phyloP scores from a whole-genome alignment of 805 yeast genomes.

The Candida hispaniensis region DNA sequence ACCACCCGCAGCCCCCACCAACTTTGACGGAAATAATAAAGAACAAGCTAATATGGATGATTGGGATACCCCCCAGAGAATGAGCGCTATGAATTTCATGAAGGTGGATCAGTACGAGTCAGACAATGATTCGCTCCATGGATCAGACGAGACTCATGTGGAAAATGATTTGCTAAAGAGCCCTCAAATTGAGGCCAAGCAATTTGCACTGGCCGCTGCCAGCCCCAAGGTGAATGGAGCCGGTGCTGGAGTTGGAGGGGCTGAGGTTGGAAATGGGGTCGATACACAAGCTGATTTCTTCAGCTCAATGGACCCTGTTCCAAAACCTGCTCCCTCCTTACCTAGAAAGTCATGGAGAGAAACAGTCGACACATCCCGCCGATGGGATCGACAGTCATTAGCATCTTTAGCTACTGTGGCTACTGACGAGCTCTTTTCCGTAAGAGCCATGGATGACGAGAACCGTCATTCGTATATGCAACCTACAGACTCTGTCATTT shows the following conservation, averaged over 20 bases:
- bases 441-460: conserved; percentile 51
- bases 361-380: conserved; percentile 28
- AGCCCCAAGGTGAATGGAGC: conserved; percentile 14
- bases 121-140: conserved; percentile 10
- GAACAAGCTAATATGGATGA: conserved; percentile 21
- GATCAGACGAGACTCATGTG: conserved; percentile 12
- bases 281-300: too few species aligned
- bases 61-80: conserved; percentile 31
- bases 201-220: conserved; percentile 3
- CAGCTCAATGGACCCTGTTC: too few species aligned
- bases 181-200: too few species aligned
- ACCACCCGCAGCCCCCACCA: conserved; percentile 20
- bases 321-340: conserved; percentile 18
- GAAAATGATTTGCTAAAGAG: conserved; percentile 7
- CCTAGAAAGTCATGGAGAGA: conserved; percentile 53
- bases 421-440: conserved; percentile 71
- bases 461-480: conserved; percentile 20
- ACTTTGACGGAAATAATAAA: conserved; percentile 22
- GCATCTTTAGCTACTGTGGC: conserved; percentile 74
- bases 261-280: conserved; percentile 23
- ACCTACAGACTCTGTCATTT: conserved; percentile 22
- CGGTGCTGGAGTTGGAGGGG: conserved; percentile 20
- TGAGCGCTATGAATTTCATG: conserved; percentile 29
- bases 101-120: conserved; percentile 25
- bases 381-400: conserved; percentile 51